phyloP scores from a whole-genome alignment of 2,329 filamentous ascomycete species.

The Magnaporthiopsis incrustans region DNA sequence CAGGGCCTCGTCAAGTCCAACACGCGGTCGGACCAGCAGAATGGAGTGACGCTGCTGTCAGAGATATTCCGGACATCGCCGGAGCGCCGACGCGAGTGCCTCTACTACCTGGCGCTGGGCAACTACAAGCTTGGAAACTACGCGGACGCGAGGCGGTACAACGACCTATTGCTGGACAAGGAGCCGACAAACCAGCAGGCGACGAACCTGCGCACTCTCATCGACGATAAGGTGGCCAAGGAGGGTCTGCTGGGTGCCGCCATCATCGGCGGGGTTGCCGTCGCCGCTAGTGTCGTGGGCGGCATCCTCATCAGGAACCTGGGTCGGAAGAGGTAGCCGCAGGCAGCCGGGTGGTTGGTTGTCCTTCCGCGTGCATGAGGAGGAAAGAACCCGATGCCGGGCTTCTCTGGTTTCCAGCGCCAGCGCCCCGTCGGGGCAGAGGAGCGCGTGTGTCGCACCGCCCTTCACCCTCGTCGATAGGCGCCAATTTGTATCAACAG shows the following conservation, averaged over 20 bases:
- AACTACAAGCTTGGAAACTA: constrained; percentile 99
- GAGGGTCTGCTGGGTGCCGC: constrained; percentile 92
- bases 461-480: not conserved
- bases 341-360: constrained; percentile 13
- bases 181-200: constrained; percentile 91
- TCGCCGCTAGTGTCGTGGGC: constrained; percentile 88
- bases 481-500: not conserved
- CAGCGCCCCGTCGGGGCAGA: not conserved
- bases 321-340: constrained; percentile 47
- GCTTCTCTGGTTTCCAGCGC: not conserved
- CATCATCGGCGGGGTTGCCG: constrained; percentile 85
- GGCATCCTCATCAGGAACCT: constrained; percentile 75
- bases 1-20: constrained; percentile 94
- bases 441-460: not conserved
- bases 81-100: constrained; percentile 90
- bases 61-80: constrained; percentile 94
- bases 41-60: constrained; percentile 85
- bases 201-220: constrained; percentile 73
- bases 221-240: constrained; percentile 93
- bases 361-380: not conserved
- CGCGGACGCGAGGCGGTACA: constrained; percentile 87
- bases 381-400: not conserved
- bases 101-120: constrained; percentile 94
- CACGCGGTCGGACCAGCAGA: constrained; percentile 77
- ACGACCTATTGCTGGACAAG: constrained; percentile 82